Evolutionary conservation across 1,139 yeast species (phyloP), one percentile per base, ranked within the genome.

Genomic region (Yarrowia galli): DNA sequence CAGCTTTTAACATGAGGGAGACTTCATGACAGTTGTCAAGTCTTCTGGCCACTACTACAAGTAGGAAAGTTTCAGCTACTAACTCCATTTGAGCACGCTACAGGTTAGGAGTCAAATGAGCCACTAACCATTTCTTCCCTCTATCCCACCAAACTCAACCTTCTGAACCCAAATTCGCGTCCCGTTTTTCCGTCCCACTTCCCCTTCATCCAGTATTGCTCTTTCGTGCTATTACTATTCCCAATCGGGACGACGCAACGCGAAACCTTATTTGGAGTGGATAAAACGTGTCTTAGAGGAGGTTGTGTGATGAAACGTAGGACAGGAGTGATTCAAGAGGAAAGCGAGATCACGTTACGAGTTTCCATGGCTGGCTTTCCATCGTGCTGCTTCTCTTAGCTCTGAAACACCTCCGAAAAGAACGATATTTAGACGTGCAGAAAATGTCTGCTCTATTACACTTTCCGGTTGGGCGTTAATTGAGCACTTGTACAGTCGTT

Each of bases 191-290:
- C 7, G 20, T 25, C 18, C 8, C 36, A 15, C 9, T 3, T 16
- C 35, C n/a, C 22, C 28, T 23, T n/a, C 15, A n/a, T 7, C 20
- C 20, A 8, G 9, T 8, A 25, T n/a, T 10, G 1, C 53, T 1
- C 9, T 18, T 8, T 13, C 10, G n/a, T 2, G 45, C 60, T 9
- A 53, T 53, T 53, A 53, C n/a, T 36, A 36, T 16, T 36, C 60
- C 60, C 22, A 53, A 53, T 53, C 20, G 60, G 60, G 60, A 53
- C 60, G 16, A n/a, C 38, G 23, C 25, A 22, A 53, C 60, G 60
- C 60, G 60, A 53, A 53, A 53, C 60, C 16, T 53, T 48, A 23
- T n/a, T 9, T 6, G 3, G 3, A n/a, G 23, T n/a, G 25, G n/a
- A 2, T 9, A 46, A 3, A 46, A 25, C 28, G 51, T 46, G 51